A percentile compares a stretch with the other conserved stretches of the same genome.
phyloP scores from a whole-genome alignment of 2,329 filamentous ascomycete species.

The Cercospora sesami region DNA sequence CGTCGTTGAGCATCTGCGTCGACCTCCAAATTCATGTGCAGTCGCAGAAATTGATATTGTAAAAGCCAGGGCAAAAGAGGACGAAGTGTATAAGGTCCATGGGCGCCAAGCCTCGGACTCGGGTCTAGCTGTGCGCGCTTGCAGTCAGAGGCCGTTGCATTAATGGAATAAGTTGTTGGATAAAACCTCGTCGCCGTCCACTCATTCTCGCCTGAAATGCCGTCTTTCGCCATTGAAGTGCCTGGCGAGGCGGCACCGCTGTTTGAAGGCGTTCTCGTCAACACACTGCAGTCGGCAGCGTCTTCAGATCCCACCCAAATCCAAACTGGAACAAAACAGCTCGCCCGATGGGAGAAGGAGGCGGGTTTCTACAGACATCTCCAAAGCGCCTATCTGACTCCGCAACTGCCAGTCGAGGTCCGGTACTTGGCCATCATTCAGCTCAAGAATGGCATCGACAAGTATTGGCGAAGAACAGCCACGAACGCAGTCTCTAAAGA shows the following conservation, averaged over 20 bases:
- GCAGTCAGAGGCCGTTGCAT: too few species aligned
- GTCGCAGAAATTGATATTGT: too few species aligned
- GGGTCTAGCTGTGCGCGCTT: too few species aligned
- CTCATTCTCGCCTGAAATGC: slow-evolving; percentile 16
- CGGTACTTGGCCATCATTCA: slow-evolving; percentile 91
- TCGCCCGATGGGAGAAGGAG: slow-evolving; percentile 53
- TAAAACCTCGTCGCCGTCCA: too few species aligned
- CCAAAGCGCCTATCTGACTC: slow-evolving; percentile 74
- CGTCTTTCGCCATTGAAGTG: slow-evolving; percentile 61
- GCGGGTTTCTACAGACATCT: slow-evolving; percentile 52
- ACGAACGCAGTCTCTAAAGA: slow-evolving; percentile 64
- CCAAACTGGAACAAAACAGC: slow-evolving; percentile 54
- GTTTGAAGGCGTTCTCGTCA: slow-evolving; percentile 49
- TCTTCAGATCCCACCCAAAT: slow-evolving; percentile 52
- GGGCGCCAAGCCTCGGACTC: too few species aligned
- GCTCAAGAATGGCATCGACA: slow-evolving; percentile 94
- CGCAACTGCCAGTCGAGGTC: slow-evolving; percentile 70
- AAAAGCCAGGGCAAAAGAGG: too few species aligned
- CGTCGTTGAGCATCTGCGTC: too few species aligned
- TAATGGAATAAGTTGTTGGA: too few species aligned
- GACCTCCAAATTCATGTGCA: too few species aligned
- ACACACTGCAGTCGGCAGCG: slow-evolving; percentile 51
- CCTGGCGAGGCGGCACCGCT: slow-evolving; percentile 72
- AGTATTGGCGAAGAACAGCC: slow-evolving; percentile 83
- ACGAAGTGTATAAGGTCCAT: too few species aligned